phyloP scores from a whole-genome alignment of 2,329 filamentous ascomycete species.

The Dactylonectria estremocensis region DNA sequence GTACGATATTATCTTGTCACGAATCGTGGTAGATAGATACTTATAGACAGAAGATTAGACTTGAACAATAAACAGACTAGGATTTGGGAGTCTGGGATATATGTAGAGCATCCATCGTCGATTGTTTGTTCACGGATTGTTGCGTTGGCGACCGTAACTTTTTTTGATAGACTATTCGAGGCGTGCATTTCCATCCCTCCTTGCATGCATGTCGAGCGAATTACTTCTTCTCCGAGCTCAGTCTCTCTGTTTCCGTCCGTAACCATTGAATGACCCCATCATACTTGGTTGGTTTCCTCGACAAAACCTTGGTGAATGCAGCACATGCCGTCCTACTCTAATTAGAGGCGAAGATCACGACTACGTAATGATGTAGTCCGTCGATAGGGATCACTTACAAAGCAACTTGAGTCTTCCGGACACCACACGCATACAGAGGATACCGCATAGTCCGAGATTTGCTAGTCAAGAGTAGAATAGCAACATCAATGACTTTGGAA shows the following conservation, averaged over 20 bases:
- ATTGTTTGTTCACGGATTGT: neutral
- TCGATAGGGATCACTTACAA: constrained; percentile 67
- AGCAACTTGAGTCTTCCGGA: constrained; percentile 72
- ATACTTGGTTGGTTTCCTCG: constrained; percentile 80
- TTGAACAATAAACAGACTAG: constrained; percentile 2
- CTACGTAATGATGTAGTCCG: neutral
- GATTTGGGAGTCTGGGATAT: neutral
- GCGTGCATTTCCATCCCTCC: neutral
- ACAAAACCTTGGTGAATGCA: constrained; percentile 80
- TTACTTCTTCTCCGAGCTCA: constrained; percentile 41
- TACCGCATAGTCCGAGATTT: constrained; percentile 61
- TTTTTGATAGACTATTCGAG: neutral
- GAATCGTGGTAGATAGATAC: neutral
- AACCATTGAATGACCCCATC: constrained; percentile 78
- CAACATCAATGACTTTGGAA: constrained; percentile 74
- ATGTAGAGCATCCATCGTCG: neutral
- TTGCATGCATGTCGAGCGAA: neutral
- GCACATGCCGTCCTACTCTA: constrained; percentile 73
- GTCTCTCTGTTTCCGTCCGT: constrained; percentile 60
- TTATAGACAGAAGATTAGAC: constrained; percentile 8
- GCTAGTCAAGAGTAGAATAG: constrained; percentile 75
- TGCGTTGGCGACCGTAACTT: neutral
- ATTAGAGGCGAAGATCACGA: constrained; percentile 6
- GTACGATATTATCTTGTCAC: neutral
- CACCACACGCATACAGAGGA: constrained; percentile 69